A percentile compares a stretch with the other conserved stretches of the same genome.
These are phyloP conservation scores for Penicillium palitans DNA, from an alignment of 2,329 filamentous ascomycete species.

Conservation along the genomic window DNA sequence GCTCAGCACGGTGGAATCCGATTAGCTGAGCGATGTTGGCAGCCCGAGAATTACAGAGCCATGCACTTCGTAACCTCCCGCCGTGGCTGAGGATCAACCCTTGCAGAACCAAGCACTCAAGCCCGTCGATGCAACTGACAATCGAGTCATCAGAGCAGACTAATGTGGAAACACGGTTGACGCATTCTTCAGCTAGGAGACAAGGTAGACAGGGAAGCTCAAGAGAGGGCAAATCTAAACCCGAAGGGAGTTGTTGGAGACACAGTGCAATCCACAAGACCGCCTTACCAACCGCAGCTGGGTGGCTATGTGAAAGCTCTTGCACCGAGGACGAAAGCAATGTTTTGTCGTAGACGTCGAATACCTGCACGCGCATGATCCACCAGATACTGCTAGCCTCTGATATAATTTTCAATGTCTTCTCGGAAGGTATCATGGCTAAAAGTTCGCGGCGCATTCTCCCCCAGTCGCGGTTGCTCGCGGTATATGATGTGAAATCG, in stretches of 20 bases:
- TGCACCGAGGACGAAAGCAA: conserved; percentile 2
- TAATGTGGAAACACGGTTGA: conserved; percentile 1
- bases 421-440: conserved; percentile 2
- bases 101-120: conserved; percentile 15
- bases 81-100: conserved; percentile 10
- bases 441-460: conserved; percentile 7
- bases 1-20: conserved; percentile 10
- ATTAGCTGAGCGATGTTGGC: conserved; percentile 10
- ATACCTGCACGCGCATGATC: conserved; percentile 7
- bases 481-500: neutral
- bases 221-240: neutral
- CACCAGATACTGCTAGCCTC: conserved; percentile 12
- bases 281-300: conserved; percentile 7
- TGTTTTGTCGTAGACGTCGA: conserved; percentile 5
- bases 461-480: neutral
- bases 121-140: conserved; percentile 11
- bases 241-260: conserved; percentile 14
- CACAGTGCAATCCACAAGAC: conserved; percentile 9
- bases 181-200: conserved; percentile 2
- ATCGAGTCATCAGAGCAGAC: conserved; percentile 11
- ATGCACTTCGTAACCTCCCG: conserved; percentile 15
- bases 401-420: conserved; percentile 6
- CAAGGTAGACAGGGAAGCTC: conserved; percentile 4
- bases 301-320: conserved; percentile 3
- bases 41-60: conserved; percentile 15